Evolutionary conservation across 306 rosid genomes (phyloP).

Genomic region (Mucuna pruriens): DNA sequence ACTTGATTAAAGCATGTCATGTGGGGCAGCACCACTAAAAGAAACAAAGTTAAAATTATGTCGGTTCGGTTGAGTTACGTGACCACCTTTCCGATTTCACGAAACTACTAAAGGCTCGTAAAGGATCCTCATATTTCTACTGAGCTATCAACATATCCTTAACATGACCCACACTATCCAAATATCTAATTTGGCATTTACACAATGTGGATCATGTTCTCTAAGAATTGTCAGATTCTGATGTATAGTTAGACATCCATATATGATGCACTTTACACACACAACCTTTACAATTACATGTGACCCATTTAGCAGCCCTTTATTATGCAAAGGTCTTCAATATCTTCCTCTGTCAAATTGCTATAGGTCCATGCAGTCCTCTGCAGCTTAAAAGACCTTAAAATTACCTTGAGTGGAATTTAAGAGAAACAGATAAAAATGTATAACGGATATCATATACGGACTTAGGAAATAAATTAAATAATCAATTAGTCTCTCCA

Average conservation of each 20-base stretch:
- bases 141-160: not conserved
- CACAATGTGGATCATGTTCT: slow-evolving; percentile 8
- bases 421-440: not conserved
- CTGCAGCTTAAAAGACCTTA: not conserved
- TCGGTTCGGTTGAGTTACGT: slow-evolving; percentile 9
- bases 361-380: not conserved
- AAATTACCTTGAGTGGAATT: not conserved
- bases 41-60: not conserved
- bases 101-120: not conserved
- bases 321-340: not conserved
- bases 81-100: slow-evolving; percentile 4
- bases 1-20: slow-evolving; percentile 16
- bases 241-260: not conserved
- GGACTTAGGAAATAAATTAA: not conserved
- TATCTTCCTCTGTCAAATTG: not conserved
- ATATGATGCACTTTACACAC: not conserved
- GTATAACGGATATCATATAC: not conserved
- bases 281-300: not conserved
- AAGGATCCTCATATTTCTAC: not conserved
- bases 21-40: slow-evolving; percentile 9
- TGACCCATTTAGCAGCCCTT: not conserved
- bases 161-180: slow-evolving; percentile 17
- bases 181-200: slow-evolving; percentile 18
- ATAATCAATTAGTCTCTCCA: not conserved
- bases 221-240: not conserved